phyloP scores from a whole-genome alignment of 116 monocot species.

The Papilionanthe hybrid region DNA sequence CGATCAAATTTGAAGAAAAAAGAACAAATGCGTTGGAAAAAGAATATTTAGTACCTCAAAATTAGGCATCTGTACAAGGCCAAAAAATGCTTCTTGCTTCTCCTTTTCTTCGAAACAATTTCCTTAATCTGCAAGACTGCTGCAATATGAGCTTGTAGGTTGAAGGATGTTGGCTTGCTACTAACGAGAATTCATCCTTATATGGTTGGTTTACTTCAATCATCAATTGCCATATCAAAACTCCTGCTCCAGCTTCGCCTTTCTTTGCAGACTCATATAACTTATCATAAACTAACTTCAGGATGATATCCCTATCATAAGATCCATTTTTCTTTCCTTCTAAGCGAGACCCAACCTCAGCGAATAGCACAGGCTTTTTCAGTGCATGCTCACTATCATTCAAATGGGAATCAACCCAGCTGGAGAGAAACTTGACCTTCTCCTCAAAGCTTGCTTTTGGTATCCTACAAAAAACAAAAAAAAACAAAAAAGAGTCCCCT shows the following conservation, averaged over 20 bases:
- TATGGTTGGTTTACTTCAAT: conserved; percentile 48
- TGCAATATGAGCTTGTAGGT: conserved; percentile 53
- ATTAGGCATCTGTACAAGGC: conserved; percentile 2
- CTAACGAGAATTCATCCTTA: conserved; percentile 61
- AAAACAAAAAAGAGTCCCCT: not conserved
- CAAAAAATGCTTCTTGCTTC: conserved; percentile 13
- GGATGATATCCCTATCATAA: conserved; percentile 52
- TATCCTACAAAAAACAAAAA: conserved; percentile 39
- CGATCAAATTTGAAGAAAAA: not conserved
- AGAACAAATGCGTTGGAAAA: not conserved
- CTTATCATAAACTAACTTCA: conserved; percentile 76
- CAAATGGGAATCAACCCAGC: conserved; percentile 77
- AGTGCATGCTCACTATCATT: conserved; percentile 68
- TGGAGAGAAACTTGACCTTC: conserved; percentile 58
- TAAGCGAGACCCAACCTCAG: conserved; percentile 57
- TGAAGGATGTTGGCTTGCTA: conserved; percentile 48
- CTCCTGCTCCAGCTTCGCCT: conserved; percentile 68
- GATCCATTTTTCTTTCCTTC: conserved; percentile 34
- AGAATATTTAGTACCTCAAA: not conserved
- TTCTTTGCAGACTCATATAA: conserved; percentile 67
- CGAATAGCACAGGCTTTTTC: conserved; percentile 80
- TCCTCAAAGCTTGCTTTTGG: conserved; percentile 59
- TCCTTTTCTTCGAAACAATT: conserved; percentile 29
- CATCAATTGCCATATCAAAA: conserved; percentile 80
- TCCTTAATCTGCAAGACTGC: conserved; percentile 61